Percentiles rank a stretch among this genome's conserved stretches.
Evolutionary conservation across 768 basidiomycete species (phyloP).

Genomic region (Tylopilus vinaceipallidus): DNA sequence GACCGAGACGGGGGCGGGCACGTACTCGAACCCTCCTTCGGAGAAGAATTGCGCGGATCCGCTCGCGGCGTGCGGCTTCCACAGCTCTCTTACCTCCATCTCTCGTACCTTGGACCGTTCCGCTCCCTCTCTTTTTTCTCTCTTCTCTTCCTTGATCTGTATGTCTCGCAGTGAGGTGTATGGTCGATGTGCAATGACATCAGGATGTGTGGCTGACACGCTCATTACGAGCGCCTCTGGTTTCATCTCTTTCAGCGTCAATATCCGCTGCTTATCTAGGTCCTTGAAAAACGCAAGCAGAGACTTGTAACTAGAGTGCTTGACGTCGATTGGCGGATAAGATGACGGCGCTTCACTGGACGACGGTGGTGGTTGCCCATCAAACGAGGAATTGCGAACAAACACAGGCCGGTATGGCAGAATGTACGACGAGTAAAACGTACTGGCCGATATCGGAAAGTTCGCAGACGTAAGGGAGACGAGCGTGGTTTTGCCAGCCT

Average conservation of each 20-base stretch:
- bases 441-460: slow-evolving; percentile 76
- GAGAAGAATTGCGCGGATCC: slow-evolving; percentile 59
- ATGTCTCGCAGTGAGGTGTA: slow-evolving; percentile 66
- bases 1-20: slow-evolving; percentile 5
- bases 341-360: slow-evolving; percentile 25
- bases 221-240: slow-evolving; percentile 53
- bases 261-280: slow-evolving; percentile 67
- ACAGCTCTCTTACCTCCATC: slow-evolving; percentile 64
- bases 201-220: slow-evolving; percentile 56
- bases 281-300: slow-evolving; percentile 77
- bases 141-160: slow-evolving; percentile 62
- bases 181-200: slow-evolving; percentile 47
- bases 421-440: slow-evolving; percentile 73
- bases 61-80: slow-evolving; percentile 62
- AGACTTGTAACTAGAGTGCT: slow-evolving; percentile 77
- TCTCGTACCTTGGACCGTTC: slow-evolving; percentile 46
- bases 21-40: slow-evolving; percentile 61
- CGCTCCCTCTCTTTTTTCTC: slow-evolving; percentile 51
- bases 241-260: slow-evolving; percentile 65
- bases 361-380: slow-evolving; percentile 5
- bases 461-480: slow-evolving; percentile 45
- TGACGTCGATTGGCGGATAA: slow-evolving; percentile 62
- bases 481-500: slow-evolving; percentile 56
- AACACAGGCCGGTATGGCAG: slow-evolving; percentile 80
- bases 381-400: slow-evolving; percentile 16